Conservation (phyloP, 257 asterid genomes). For the Nicotiana knightiana region DNA sequence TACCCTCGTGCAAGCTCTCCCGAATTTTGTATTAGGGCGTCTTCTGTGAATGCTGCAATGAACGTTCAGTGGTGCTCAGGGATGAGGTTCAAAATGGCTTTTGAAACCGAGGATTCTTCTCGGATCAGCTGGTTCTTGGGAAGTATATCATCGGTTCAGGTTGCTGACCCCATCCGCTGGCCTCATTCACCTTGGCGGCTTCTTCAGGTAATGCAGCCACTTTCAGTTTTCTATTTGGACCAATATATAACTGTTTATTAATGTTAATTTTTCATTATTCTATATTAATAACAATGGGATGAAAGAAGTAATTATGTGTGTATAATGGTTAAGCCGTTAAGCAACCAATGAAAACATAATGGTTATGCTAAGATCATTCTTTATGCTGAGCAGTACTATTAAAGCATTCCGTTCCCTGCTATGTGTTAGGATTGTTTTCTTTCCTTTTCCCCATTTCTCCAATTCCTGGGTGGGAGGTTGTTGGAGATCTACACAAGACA, state of each 20-base stretch:
- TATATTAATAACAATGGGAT: neutral
- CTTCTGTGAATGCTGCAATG: slow-evolving; percentile 48
- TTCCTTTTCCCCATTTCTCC: neutral
- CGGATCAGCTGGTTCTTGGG: slow-evolving; percentile 25
- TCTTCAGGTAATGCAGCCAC: slow-evolving; percentile 22
- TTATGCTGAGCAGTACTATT: neutral
- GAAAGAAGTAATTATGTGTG: too few species aligned
- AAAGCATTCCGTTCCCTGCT: neutral
- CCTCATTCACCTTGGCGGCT: slow-evolving; percentile 26
- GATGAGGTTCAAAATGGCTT: slow-evolving; percentile 25
- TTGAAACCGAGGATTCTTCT: slow-evolving; percentile 24
- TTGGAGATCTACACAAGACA: too few species aligned
- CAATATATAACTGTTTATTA: neutral
- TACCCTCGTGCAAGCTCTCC: slow-evolving; percentile 62
- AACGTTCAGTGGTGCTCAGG: slow-evolving; percentile 22
- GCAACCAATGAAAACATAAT: neutral
- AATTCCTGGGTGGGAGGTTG: too few species aligned
- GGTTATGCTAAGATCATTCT: neutral
- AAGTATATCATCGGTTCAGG: slow-evolving; percentile 18
- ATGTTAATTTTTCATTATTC: neutral
- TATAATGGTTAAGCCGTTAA: neutral
- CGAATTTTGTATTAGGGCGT: slow-evolving; percentile 48
- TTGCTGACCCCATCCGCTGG: slow-evolving; percentile 23
- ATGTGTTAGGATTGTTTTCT: neutral
- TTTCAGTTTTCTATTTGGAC: neutral